Base-by-base conservation (phyloP, 164 flowering plant genomes). In the Vitis rupestris region DNA sequence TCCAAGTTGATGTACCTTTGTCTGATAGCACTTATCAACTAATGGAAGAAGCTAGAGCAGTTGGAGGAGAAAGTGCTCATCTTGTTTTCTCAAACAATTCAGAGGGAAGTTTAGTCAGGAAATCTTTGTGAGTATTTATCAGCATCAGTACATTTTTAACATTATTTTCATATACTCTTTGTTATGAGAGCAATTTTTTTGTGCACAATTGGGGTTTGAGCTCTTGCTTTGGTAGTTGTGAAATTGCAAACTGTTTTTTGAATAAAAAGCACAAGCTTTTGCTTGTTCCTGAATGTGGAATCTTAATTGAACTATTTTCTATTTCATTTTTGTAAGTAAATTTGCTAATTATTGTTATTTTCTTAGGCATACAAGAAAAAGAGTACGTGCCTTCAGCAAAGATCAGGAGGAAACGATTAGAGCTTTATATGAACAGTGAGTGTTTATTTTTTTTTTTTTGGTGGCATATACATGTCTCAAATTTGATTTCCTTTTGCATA, bases 381-480 rank as follows among this genome's bases (percentile, higher is more conserved):
- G 96, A 78, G 82, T 85, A 44, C 75, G 67, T 64, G 92, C 90
- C 70, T 86, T 90, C 52, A 87, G 82, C 76, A 74, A 85, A 70
- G 90, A 87, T 59, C 92, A 90, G 71, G 97, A 93, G 79, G 62
- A 65, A 70, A 82, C 61, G 76, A 80, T 93, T 27, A 88, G 71
- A 83, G 75, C 74, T 64, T 78, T 92, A 66, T 92, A 82, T 85
- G 94, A 92, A 75, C 84, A 91, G 98, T 93, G 76, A 86, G 97
- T 84, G 47, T 66, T 30, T 53, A 52, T 49, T 8, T 57, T 27
- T 66, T 50, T 37, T 63, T 37, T 63, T 63, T 23, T 56, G 68
- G 59, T 30, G 58, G 27, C 27, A 1, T 30, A 48, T 14, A 14
- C 50, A 13, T 19, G 44, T 6, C 44, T 37, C 0, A 37, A 37